Conservation (phyloP, 805 yeast species). For the Yarrowia sp. region DNA sequence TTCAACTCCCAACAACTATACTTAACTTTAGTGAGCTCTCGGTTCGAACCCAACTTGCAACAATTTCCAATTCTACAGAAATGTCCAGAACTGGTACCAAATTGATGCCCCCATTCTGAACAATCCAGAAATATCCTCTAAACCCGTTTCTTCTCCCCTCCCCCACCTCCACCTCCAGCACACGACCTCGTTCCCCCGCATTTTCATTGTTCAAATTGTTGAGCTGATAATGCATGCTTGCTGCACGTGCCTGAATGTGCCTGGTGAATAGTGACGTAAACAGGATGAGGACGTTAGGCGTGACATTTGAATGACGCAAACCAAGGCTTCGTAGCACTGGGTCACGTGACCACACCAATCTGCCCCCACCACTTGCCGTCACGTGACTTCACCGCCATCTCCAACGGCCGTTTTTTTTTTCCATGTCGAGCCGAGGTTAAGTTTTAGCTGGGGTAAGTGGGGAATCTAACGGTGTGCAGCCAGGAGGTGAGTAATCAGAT, state of each 20-base stretch:
- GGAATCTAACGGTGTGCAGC: slow-evolving; percentile 6
- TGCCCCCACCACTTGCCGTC: background rate
- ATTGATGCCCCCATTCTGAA: no score
- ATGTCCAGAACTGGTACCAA: no score
- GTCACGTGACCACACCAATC: background rate
- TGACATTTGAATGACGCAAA: no score
- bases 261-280: background rate
- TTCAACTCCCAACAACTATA: no score
- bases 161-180: background rate
- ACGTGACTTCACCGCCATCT: background rate
- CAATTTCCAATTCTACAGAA: no score
- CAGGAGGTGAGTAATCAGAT: no score
- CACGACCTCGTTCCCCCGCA: slow-evolving; percentile 2
- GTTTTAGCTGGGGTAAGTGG: background rate
- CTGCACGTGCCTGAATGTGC: slow-evolving; percentile 27
- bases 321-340: no score
- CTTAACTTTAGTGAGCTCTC: no score
- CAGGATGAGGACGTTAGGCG: no score
- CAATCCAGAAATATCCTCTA: no score
- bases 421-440: slow-evolving; percentile 4
- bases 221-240: slow-evolving; percentile 23
- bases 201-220: background rate
- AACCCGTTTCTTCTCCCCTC: no score
- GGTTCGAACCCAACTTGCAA: no score
- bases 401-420: background rate